phyloP scores from a whole-genome alignment of 2,329 filamentous ascomycete genomes.

The Aspergillus ochraceus region DNA sequence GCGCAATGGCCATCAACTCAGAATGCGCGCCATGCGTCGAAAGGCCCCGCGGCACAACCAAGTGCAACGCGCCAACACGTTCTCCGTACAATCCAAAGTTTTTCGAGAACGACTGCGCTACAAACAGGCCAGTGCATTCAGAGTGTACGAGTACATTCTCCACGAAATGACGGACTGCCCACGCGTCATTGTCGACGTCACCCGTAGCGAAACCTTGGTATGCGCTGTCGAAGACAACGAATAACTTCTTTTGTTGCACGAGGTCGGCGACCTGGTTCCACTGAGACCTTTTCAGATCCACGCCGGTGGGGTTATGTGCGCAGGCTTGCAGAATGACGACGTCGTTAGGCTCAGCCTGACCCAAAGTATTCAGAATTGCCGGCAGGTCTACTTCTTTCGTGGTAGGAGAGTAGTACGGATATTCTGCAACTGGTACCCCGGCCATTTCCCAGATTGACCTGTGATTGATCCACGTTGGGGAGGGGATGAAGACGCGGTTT shows the following conservation, averaged over 20 bases:
- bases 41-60: slow-evolving; percentile 11
- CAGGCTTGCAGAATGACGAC: slow-evolving; percentile 87
- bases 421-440: slow-evolving; percentile 43
- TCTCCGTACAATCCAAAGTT: slow-evolving; percentile 79
- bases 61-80: slow-evolving; percentile 83
- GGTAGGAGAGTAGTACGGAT: slow-evolving; percentile 74
- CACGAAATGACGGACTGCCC: slow-evolving; percentile 80
- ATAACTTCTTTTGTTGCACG: slow-evolving; percentile 69
- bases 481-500: slow-evolving; percentile 75
- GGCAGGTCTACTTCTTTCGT: no score
- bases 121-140: slow-evolving; percentile 32
- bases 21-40: slow-evolving; percentile 9
- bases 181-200: slow-evolving; percentile 70
- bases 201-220: slow-evolving; percentile 94
- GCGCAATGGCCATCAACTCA: slow-evolving; percentile 16
- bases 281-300: slow-evolving; percentile 80
- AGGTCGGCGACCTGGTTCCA: slow-evolving; percentile 78
- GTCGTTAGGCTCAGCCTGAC: slow-evolving; percentile 69
- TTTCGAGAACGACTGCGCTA: slow-evolving; percentile 56
- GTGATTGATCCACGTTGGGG: slow-evolving; percentile 94
- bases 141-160: not conserved
- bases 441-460: slow-evolving; percentile 72
- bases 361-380: no score
- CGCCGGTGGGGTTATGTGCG: slow-evolving; percentile 93
- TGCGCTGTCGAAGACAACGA: slow-evolving; percentile 90